Evolutionary conservation across 2,329 filamentous ascomycete genomes (phyloP), one percentile per base, ranked within the genome.

Genomic region (Neonectria faginata): DNA sequence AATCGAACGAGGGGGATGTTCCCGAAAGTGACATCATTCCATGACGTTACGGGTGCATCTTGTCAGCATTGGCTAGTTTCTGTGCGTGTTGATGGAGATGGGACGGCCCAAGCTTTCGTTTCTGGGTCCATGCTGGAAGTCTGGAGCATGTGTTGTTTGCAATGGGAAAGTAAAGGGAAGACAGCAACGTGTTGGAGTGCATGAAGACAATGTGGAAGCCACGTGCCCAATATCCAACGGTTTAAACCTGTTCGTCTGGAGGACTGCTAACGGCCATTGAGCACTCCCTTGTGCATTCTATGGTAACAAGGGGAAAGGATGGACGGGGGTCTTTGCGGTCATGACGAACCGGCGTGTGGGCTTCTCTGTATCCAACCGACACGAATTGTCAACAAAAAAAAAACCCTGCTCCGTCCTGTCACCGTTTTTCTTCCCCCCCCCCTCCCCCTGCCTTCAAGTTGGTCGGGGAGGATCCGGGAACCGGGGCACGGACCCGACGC

Each of bases 171-270:
- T 14, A 41, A 18, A 41, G 16, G 39, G 16, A 41, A n/a, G 16
- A 10, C 16, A 7, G 39, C 3, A 41, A 27, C 25, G 27, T 25
- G 25, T 25, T 25, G 25, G 25, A 6, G 5, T 25, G 57, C 57
- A 42, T 48, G 44, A 12, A 45, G 41, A 31, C 29, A 20, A 29
- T 58, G 48, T 42, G 33, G 51, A 36, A 48, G 45, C 56, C 51
- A 59, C 33, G 61, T 60, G 61, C 50, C 27, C 22, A n/a, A 60
- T 51, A 52, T 55, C 36, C 22, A 60, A 64, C 56, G 44, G 56
- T 27, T 64, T 60, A 56, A 56, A 56, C 51, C 36, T 20, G 50
- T 56, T 64, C 36, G 33, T 20, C 22, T n/a, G n/a, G 39, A 42
- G 39, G n/a, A 42, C 39, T 5, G 9, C n/a, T n/a, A 1, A 42